Percentiles rank a stretch among this genome's conserved stretches.
phyloP scores from a whole-genome alignment of 768 basidiomycete species.

The Mrakia hoshinonis region DNA sequence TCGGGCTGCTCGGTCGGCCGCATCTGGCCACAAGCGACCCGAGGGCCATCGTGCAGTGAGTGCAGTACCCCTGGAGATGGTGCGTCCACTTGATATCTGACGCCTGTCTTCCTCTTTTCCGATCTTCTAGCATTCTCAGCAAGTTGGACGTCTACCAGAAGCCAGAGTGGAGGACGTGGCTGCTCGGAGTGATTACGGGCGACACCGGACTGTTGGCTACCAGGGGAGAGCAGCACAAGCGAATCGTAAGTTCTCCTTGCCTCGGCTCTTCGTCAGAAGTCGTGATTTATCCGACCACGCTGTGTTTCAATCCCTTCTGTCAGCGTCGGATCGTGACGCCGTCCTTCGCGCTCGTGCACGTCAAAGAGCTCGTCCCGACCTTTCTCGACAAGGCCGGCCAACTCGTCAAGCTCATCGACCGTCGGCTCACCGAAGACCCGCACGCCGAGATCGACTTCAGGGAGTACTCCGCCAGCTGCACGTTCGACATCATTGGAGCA shows the following conservation, averaged over 20 bases:
- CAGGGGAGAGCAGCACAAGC: conserved; percentile 12
- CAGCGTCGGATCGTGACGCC: not conserved
- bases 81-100: too few species aligned
- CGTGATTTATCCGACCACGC: too few species aligned
- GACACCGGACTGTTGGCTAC: not conserved
- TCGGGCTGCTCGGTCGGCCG: too few species aligned
- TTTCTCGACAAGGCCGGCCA: conserved; percentile 9
- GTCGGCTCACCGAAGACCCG: not conserved
- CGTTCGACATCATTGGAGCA: conserved; percentile 47
- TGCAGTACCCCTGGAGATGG: too few species aligned
- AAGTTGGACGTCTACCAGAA: conserved; percentile 20
- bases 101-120: too few species aligned
- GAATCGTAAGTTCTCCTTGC: not conserved
- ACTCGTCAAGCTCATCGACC: conserved; percentile 5
- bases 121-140: conserved; percentile 8
- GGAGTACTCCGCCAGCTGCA: conserved; percentile 51
- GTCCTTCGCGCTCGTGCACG: conserved; percentile 7
- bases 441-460: conserved; percentile 39
- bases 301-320: too few species aligned
- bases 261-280: not conserved
- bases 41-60: too few species aligned
- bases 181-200: conserved; percentile 16
- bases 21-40: too few species aligned
- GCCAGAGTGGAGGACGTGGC: not conserved
- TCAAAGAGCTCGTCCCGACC: not conserved